These are phyloP conservation scores for Solanum rostratum DNA, from an alignment of 257 asterid species.

Conservation along the genomic window DNA sequence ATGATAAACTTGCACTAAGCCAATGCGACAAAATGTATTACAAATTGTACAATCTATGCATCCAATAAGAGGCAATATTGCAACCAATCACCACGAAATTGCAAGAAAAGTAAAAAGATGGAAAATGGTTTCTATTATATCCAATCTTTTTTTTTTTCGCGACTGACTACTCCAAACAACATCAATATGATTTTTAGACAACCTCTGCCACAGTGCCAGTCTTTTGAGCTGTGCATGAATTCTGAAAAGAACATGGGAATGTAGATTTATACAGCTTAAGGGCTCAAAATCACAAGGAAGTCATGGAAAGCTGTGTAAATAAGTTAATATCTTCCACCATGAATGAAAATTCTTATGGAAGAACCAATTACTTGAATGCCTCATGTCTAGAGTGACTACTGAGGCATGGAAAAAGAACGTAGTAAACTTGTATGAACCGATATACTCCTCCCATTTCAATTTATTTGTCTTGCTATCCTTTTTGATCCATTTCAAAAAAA, in stretches of 20 bases:
- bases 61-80: neutral
- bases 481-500: neutral
- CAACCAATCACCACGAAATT: neutral
- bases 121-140: neutral
- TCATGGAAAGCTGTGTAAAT: neutral
- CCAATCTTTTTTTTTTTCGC: neutral
- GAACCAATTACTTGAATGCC: neutral
- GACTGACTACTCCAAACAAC: neutral
- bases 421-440: neutral
- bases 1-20: neutral
- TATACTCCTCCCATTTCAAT: neutral
- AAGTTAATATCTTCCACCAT: neutral
- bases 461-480: neutral
- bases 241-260: neutral
- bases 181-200: neutral
- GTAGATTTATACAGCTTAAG: neutral
- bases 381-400: neutral
- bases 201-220: neutral
- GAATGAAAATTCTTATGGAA: neutral
- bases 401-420: neutral
- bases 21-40: neutral
- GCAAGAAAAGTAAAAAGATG: neutral
- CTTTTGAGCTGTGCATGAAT: neutral
- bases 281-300: neutral
- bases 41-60: neutral